These are phyloP conservation scores for Tarenaya hassleriana DNA, from an alignment of 345 rosid species.

Conservation along the genomic window DNA sequence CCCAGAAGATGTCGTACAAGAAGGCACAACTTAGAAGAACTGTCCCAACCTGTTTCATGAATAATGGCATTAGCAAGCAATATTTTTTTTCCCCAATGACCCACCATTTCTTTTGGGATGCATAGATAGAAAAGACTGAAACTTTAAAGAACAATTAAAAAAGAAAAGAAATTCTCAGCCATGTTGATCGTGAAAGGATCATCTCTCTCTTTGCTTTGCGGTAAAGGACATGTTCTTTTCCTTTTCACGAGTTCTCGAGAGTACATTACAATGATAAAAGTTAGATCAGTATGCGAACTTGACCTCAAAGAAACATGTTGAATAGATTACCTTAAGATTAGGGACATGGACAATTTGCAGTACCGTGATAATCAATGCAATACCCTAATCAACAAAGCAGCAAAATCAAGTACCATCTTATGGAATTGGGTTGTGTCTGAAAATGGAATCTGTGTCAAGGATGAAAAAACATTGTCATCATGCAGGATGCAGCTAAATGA, in stretches of 20 bases:
- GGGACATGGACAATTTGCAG: constrained; percentile 94
- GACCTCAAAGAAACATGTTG: not conserved
- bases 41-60: constrained; percentile 76
- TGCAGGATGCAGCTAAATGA: no score
- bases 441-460: no score
- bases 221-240: no score
- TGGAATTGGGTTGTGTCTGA: not conserved
- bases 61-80: constrained; percentile 14
- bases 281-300: no score
- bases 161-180: no score
- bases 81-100: constrained; percentile 3
- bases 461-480: no score
- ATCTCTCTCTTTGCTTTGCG: no score
- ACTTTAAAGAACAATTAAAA: no score
- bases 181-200: no score
- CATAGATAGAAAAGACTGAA: constrained; percentile 1
- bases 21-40: constrained; percentile 96
- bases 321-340: constrained; percentile 76
- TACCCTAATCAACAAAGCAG: constrained; percentile 53
- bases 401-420: constrained; percentile 7
- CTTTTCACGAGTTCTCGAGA: no score
- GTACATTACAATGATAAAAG: no score
- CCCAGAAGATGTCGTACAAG: constrained; percentile 98
- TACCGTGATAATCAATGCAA: constrained; percentile 88
- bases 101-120: not conserved